phyloP scores from a whole-genome alignment of 176 grass and related monocot species.

The Carex myosuroides region DNA sequence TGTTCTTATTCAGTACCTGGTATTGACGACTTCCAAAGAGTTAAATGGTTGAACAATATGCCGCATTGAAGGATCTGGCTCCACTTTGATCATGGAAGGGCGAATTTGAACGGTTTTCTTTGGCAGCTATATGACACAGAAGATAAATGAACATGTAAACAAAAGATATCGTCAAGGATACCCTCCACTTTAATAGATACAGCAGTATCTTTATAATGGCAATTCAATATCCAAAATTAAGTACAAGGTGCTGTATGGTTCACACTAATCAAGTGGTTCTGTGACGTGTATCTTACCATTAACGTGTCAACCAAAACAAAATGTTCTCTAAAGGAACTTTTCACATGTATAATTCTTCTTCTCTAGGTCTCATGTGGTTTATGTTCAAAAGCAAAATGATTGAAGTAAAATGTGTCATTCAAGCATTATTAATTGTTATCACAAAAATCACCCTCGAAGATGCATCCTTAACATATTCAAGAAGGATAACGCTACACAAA shows the following conservation, averaged over 20 bases:
- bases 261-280: not conserved
- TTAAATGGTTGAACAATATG: slow-evolving; percentile 27
- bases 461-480: not conserved
- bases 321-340: not conserved
- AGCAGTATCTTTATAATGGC: not conserved
- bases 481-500: not conserved
- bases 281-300: not conserved
- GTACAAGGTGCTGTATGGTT: not conserved
- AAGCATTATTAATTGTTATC: not conserved
- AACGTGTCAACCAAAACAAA: not conserved
- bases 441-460: not conserved
- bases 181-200: not conserved
- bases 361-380: not conserved
- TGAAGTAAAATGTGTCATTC: not conserved
- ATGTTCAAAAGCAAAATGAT: not conserved
- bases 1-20: slow-evolving; percentile 14
- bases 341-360: not conserved
- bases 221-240: not conserved
- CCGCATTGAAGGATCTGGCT: slow-evolving; percentile 16
- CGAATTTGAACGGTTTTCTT: slow-evolving; percentile 28
- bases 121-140: slow-evolving; percentile 32
- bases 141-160: not conserved
- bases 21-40: slow-evolving; percentile 36
- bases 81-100: slow-evolving; percentile 36
- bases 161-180: not conserved